Base-by-base conservation (phyloP, 805 yeast species). In the Grigorovia transvaalensis region DNA sequence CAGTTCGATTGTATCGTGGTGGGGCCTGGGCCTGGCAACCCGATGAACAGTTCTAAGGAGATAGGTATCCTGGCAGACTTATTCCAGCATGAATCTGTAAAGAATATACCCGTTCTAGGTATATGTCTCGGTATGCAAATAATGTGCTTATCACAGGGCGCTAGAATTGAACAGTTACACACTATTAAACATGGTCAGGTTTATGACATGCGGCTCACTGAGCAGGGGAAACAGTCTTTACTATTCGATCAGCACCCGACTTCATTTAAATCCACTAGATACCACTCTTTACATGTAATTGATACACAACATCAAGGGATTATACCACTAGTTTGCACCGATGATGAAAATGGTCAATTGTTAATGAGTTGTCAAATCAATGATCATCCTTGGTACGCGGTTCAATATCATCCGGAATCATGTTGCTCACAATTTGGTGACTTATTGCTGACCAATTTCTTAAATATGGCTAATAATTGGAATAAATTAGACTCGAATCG, bases 11-110 rank as follows among this genome's bases (percentile, higher is more conserved):
- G 88, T 38, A 73, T 93, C 2, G 80, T 93, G 0, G 75, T 93
- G 9, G 99, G 99, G 0, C 99, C 99, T 0, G 99, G 99, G 0
- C 99, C 99, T 0, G 99, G 99, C 0, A 80, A 86, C 58, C 99
- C 99, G 0, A 66, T 69, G 1, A 70, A 71, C 58, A 61, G 75
- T 4, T 41, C 50, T 2, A 57, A 62, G 1, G 97, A 90, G 60
- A 79, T 84, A 30, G 96, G 96, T 0, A 75, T 88, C 11, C 79
- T 90, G 15, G 78, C 81, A 0, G 66, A 68, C 8, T 53, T 90
- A 57, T 84, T 78, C 76, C 59, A 63, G 6, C 60, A 61, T n/a
- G 45, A 43, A 5, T 51, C 54, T 0, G 40, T 52, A 1, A 27
- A 30, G 15, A 27, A 40, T 3, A 60, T 81, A 1, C 98, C 98